A percentile compares a stretch with the other conserved stretches of the same genome.
These are phyloP conservation scores for Ochromonadaceae sp. DNA, from an alignment of 352 stramenopile species.

Conservation along the genomic window DNA sequence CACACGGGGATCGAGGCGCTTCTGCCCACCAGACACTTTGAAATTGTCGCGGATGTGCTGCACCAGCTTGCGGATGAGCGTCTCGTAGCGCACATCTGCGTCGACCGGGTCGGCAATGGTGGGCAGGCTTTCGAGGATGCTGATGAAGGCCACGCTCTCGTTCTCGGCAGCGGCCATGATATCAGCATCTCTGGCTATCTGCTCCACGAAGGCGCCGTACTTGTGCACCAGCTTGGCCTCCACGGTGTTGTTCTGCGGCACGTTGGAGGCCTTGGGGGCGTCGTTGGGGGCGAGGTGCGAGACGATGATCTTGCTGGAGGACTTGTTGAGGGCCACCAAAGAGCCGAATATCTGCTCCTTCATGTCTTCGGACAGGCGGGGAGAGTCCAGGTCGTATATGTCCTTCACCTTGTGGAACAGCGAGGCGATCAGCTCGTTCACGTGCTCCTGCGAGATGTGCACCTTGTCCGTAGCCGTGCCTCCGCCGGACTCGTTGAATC, in stretches of 20 bases:
- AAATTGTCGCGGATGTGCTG: conserved; percentile 15
- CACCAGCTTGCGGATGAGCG: conserved; percentile 26
- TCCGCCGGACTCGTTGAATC: neutral
- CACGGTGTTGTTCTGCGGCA: neutral
- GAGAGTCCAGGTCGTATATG: conserved; percentile 19
- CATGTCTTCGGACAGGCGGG: conserved; percentile 11
- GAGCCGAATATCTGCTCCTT: conserved; percentile 6
- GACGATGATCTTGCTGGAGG: neutral
- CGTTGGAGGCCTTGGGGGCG: neutral
- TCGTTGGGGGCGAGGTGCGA: neutral
- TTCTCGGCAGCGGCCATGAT: neutral
- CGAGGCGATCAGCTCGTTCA: conserved; percentile 19
- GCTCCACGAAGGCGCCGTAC: conserved; percentile 8
- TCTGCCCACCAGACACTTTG: conserved; percentile 24
- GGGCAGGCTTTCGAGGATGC: conserved; percentile 9
- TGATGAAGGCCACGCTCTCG: conserved; percentile 16
- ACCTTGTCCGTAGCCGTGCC: neutral
- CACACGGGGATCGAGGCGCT: conserved; percentile 15
- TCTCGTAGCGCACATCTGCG: conserved; percentile 24
- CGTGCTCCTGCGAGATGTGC: neutral
- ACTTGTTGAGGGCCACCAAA: conserved; percentile 13
- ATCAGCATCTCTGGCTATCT: neutral
- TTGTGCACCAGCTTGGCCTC: conserved; percentile 16
- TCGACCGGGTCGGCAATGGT: conserved; percentile 14
- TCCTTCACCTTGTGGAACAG: conserved; percentile 22